Evolutionary conservation across 2,329 filamentous ascomycete species (phyloP), one percentile per base, ranked within the genome.

Genomic region (Phoma herbarum): DNA sequence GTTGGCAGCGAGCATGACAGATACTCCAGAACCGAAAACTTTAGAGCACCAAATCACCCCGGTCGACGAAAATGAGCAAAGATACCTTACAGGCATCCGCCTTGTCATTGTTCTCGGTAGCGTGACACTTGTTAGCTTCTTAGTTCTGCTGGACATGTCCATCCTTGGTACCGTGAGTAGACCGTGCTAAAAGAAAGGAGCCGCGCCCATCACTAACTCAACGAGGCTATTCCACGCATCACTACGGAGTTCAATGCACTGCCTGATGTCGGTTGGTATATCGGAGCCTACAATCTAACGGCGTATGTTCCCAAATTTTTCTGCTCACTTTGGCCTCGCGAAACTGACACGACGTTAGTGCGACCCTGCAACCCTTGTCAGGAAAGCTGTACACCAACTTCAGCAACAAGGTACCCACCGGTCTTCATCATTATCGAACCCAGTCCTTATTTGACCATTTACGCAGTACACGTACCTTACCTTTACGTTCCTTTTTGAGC

Each of bases 391-490:
- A 69, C 41, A 61, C 60, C 1, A 41, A 60, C 12, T 66, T 66
- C 44, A 52, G 49, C 12, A 63, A 56, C 14, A 72, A 71, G 44
- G 57, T 64, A 43, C 8, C 18, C 29, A 31, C 11, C 11, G 14
- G 29, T 22, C 20, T 9, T n/a, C 37, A 39, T 2, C 20, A 12
- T 8, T 31, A 31, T 2, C 29, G 14, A 12, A 31, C 11, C 29
- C 29, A 31, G 14, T 8, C 29, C 28, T 14, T 31, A 8, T 31
- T 18, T 39, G 37, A 41, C 33, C 31, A 9, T n/a, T 12, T 25
- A n/a, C 29, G 29, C 20, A 80, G 66, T 68, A 61, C 25, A 68
- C 68, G 18, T 79, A 77, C 59, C 59, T 79, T 14, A 35, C 63
- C 10, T 59, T 69, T 16, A 72, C 77, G 25, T 60, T 59, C 7